Conservation (phyloP, 176 grass and related monocot genomes). For the Melocanna baccifera region DNA sequence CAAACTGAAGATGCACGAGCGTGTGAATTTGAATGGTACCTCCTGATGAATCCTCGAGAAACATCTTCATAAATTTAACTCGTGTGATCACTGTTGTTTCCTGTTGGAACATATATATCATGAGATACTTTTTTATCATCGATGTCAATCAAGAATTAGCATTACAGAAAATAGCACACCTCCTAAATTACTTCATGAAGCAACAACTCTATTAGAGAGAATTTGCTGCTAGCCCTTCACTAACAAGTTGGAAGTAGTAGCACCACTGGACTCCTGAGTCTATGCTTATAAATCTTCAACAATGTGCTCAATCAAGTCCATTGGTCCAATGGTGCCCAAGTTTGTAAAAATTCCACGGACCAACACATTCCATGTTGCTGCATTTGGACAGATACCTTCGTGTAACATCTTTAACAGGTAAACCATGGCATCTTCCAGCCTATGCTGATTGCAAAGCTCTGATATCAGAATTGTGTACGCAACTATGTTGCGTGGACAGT, state of each 20-base stretch:
- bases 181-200: background rate
- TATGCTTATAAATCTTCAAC: slow-evolving; percentile 23
- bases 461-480: slow-evolving; percentile 71
- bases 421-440: slow-evolving; percentile 62
- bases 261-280: background rate
- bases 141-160: background rate
- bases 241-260: slow-evolving; percentile 7
- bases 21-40: background rate
- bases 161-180: slow-evolving; percentile 28
- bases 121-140: background rate
- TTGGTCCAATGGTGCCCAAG: slow-evolving; percentile 9
- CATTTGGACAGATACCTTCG: slow-evolving; percentile 77
- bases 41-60: background rate
- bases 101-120: background rate
- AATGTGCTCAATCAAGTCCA: slow-evolving; percentile 48
- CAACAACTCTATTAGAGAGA: background rate
- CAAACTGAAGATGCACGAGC: slow-evolving; percentile 8
- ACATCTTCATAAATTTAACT: background rate
- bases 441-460: slow-evolving; percentile 64
- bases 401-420: slow-evolving; percentile 79
- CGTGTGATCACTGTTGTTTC: background rate
- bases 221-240: background rate
- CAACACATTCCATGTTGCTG: slow-evolving; percentile 73
- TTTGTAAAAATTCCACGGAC: slow-evolving; percentile 52
- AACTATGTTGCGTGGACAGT: slow-evolving; percentile 50